Conservation (phyloP, 2,329 filamentous ascomycete genomes). For the Nemania sp. region DNA sequence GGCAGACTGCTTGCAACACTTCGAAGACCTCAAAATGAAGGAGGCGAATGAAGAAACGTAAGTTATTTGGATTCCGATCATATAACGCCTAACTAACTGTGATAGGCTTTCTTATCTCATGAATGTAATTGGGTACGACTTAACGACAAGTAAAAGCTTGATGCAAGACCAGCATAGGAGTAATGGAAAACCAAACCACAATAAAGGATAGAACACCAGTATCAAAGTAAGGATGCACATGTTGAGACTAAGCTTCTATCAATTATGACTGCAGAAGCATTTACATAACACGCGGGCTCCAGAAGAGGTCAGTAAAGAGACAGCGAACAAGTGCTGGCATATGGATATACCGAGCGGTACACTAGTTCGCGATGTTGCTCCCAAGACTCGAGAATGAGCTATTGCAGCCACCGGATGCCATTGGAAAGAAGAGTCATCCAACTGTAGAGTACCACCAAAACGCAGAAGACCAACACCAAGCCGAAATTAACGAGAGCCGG, state of each 20-base stretch:
- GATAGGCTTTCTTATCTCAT: conserved; percentile 55
- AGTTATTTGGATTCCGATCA: conserved; percentile 43
- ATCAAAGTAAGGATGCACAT: conserved; percentile 1
- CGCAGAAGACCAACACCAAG: conserved; percentile 6
- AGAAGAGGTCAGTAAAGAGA: not conserved
- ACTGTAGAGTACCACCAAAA: conserved; percentile 5
- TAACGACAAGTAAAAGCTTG: conserved; percentile 52
- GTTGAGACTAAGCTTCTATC: not conserved
- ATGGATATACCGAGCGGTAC: not conserved
- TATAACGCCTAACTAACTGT: conserved; percentile 30
- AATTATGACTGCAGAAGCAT: not conserved
- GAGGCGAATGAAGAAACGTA: conserved; percentile 77
- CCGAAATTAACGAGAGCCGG: conserved; percentile 12
- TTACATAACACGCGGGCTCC: not conserved
- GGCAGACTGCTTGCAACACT: conserved; percentile 74
- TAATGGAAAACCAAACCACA: conserved; percentile 26
- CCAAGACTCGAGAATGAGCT: not conserved
- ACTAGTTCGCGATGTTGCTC: conserved; percentile 1
- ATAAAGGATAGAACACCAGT: conserved; percentile 24
- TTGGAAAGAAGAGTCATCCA: not conserved
- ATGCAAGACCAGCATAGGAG: conserved; percentile 45
- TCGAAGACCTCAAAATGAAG: conserved; percentile 70
- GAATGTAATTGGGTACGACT: conserved; percentile 57
- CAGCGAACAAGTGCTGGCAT: not conserved
- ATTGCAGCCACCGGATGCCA: not conserved